Evolutionary conservation across 129 eudicot genomes (phyloP), one percentile per base, ranked within the genome.

Genomic region (Pseudognaphalium luteoalbum): DNA sequence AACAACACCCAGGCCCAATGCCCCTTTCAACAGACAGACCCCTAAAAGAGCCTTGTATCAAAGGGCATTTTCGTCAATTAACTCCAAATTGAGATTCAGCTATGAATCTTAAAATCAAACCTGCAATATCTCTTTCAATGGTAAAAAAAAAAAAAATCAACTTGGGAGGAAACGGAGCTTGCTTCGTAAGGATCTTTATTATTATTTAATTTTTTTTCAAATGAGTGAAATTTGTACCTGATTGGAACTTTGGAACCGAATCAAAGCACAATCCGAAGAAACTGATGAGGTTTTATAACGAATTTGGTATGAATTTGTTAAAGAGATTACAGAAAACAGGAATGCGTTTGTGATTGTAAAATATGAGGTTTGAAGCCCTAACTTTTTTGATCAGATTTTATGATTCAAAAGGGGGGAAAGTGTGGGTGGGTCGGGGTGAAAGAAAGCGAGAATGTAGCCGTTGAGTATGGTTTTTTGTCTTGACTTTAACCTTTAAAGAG

Each of bases 391-490:
- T 70, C 17, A 70, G 75, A 76, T 15, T 80, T 68, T 79, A 32
- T 35, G 59, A 44, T 50, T 76, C 64, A 32, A 34, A 47, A 47
- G 66, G n/a, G 82, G 77, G 66, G 73, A 11, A 28, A 66, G 61
- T 51, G 52, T 51, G 37, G 74, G 54, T 59, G 60, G 75, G 59
- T 37, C 22, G 74, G 30, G 74, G n/a, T 44, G 65, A 51, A 68
- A 51, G 82, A 52, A 78, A 86, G 84, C 94, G 87, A 76, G 77
- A 74, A 74, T 81, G 29, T 86, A 88, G 94, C 94, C 94, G 94
- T 88, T 88, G 81, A 70, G 68, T 69, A 70, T 59, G 85, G 77
- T n/a, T 73, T n/a, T 32, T 73, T 83, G 78, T 80, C 74, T 82
- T 82, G 81, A 81, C 91, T 68, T 68, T 51, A 62, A 70, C 32